Evolutionary conservation across 2,329 filamentous ascomycete genomes (phyloP).

Genomic region (Talaromyces sp.): DNA sequence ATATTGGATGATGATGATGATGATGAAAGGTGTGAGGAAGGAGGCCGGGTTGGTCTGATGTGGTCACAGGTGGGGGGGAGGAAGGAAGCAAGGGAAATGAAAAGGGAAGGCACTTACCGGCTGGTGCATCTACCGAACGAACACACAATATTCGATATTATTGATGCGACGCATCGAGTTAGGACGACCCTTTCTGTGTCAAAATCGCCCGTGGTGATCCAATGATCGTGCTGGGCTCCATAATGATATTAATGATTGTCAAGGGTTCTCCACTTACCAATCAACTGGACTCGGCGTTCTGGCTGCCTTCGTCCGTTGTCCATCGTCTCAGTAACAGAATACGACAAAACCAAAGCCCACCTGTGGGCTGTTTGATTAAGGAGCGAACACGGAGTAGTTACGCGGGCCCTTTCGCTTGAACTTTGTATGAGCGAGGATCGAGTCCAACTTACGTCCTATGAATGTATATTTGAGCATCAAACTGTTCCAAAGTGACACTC

Average conservation of each 20-base stretch:
- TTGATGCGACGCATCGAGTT: neutral
- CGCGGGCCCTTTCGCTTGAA: too few species aligned
- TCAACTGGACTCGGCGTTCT: neutral
- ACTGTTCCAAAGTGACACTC: too few species aligned
- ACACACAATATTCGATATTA: neutral
- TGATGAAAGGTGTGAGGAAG: neutral
- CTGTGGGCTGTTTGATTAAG: neutral
- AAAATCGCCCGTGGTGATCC: neutral
- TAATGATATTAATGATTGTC: neutral
- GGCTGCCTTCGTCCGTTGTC: neutral
- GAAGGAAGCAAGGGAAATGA: neutral
- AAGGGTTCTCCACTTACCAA: neutral
- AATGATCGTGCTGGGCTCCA: neutral
- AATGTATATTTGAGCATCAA: too few species aligned
- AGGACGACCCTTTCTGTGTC: slow-evolving; percentile 3
- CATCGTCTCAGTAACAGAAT: too few species aligned
- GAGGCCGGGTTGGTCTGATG: neutral
- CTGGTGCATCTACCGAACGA: neutral
- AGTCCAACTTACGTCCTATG: too few species aligned
- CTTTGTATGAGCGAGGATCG: too few species aligned
- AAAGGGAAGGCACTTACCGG: too few species aligned
- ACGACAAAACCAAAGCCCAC: neutral
- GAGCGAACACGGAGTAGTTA: neutral
- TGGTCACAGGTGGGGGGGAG: neutral
- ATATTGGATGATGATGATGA: neutral